phyloP scores from a whole-genome alignment of 306 rosid species.

The Fagus crenata region DNA sequence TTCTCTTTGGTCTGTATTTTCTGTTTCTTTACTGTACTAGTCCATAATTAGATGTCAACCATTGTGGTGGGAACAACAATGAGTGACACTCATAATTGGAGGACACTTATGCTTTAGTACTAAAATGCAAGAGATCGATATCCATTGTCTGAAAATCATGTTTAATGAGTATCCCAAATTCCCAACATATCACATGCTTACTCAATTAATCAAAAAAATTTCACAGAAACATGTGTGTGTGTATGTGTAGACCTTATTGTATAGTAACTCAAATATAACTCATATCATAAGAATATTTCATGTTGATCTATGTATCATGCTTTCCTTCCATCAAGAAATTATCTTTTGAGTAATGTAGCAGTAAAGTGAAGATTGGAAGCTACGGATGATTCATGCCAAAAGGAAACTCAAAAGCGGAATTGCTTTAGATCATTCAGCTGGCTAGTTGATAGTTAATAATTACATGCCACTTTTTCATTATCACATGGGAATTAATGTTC shows the following conservation, averaged over 20 bases:
- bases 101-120: conserved; percentile 32
- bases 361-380: neutral
- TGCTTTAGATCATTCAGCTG: no score
- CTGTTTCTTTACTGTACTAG: neutral
- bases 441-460: conserved; percentile 1
- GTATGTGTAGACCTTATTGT: no score
- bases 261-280: neutral
- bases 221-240: neutral
- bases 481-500: conserved; percentile 6
- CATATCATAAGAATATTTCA: neutral
- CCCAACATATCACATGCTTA: neutral
- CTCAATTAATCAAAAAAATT: neutral
- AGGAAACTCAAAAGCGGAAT: neutral
- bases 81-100: conserved; percentile 30
- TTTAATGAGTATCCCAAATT: conserved; percentile 33
- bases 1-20: neutral
- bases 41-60: conserved; percentile 4
- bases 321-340: neutral
- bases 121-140: conserved; percentile 14
- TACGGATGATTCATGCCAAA: neutral
- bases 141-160: conserved; percentile 31
- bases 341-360: neutral
- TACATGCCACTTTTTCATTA: conserved; percentile 13
- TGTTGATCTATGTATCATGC: neutral
- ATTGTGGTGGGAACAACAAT: conserved; percentile 53